Evolutionary conservation across 257 asterid genomes (phyloP), one percentile per base, ranked within the genome.

Genomic region (Nicotiana sylvestris): DNA sequence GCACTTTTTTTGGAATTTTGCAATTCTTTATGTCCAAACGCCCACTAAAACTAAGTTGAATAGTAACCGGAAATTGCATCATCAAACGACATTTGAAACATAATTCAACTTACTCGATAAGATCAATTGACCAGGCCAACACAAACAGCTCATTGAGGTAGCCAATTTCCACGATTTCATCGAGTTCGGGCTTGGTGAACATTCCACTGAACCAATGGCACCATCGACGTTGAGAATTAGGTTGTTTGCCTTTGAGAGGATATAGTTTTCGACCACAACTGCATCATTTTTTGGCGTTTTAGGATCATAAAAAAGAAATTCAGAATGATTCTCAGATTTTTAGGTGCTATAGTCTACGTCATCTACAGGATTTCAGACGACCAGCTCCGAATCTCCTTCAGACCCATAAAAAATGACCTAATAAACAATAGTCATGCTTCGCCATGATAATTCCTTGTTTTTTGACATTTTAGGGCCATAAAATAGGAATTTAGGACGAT

Each of bases 91-190:
- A 62, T 46, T 9, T 65, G 56, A 69, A 83, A 37, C 18, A 35
- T 39, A 15, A 32, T 30, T 11, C 13, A 85, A 90, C 97, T 88
- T 81, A 96, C 98, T 97, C 98, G 56, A 94, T 96, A 87, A 96
- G 97, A 90, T 98, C 98, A 81, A 94, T 92, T 85, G 99, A 92
- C 84, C 99, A 98, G 49, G 99, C 99, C 29, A 95, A 89, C 81
- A 95, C 99, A 79, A 95, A 95, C 84, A 94, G 97, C 66, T 97
- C 98, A 17, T 95, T 95, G 67, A 95, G 90, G 90, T 94, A 95
- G 83, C 99, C 99, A 25, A 95, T 95, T 81, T 83, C 96, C 43
- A 95, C 92, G 80, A 95, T 94, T 33, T 33, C 35, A 33, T 33
- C 35, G 35, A 33, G 35, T 89, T 95, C 98, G 84, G 84, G 94